A percentile compares a stretch with the other conserved stretches of the same genome.
Conservation (phyloP, 1,284 basidiomycete species). For the Papiliotrema nemorosa region DNA sequence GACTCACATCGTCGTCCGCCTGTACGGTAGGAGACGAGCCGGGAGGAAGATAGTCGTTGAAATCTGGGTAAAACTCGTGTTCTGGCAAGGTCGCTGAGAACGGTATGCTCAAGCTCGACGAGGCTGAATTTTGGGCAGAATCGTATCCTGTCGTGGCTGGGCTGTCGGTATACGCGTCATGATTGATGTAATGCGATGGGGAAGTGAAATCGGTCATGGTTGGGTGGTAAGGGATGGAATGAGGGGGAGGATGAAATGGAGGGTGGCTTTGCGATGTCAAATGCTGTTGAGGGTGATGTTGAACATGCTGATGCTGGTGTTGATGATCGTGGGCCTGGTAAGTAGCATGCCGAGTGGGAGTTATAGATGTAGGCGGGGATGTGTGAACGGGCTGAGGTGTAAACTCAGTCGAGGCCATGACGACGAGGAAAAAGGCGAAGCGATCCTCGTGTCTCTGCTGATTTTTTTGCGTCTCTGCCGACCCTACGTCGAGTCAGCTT, state of each 20-base stretch:
- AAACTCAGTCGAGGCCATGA: background rate
- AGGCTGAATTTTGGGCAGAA: background rate
- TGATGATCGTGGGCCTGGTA: too few relatives aligned
- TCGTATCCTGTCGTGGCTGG: slow-evolving; percentile 8
- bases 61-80: slow-evolving; percentile 3
- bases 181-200: slow-evolving; percentile 21
- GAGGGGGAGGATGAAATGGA: background rate
- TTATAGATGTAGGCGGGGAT: slow-evolving; percentile 1
- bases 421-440: too few relatives aligned
- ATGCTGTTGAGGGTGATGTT: too few relatives aligned
- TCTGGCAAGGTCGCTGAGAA: slow-evolving; percentile 1
- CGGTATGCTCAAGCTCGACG: slow-evolving; percentile 1
- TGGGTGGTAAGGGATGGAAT: background rate
- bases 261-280: too few relatives aligned
- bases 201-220: slow-evolving; percentile 14
- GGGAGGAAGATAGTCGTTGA: background rate
- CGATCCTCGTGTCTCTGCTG: too few relatives aligned
- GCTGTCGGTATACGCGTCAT: slow-evolving; percentile 8
- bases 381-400: slow-evolving; percentile 6
- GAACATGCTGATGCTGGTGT: too few relatives aligned
- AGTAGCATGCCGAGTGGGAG: slow-evolving; percentile 3
- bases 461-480: too few relatives aligned
- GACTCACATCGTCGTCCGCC: background rate
- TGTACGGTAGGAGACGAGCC: background rate
- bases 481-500: too few relatives aligned